These are phyloP conservation scores for Dendrocalamus latiflorus DNA, from an alignment of 202 grass and related monocot species.

Conservation along the genomic window DNA sequence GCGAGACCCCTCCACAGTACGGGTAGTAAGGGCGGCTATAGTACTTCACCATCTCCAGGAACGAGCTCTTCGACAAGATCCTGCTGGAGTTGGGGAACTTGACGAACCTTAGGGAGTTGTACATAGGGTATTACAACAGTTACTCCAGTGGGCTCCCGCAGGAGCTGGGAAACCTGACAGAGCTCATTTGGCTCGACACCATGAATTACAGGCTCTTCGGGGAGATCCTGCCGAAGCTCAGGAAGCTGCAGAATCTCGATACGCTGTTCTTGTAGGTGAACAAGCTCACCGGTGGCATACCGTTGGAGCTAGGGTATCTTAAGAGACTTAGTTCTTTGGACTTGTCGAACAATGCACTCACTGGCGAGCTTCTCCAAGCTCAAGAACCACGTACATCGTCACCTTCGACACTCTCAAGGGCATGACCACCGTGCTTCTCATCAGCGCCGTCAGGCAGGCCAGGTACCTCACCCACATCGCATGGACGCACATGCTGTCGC, in stretches of 20 bases:
- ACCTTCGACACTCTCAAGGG: conserved; percentile 94
- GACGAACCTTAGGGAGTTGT: conserved; percentile 67
- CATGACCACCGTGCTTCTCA: conserved; percentile 91
- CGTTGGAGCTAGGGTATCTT: conserved; percentile 53
- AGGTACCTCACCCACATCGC: conserved; percentile 90
- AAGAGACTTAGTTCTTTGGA: conserved; percentile 77
- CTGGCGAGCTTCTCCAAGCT: too few species aligned
- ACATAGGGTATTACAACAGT: conserved; percentile 89
- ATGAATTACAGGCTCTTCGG: conserved; percentile 87
- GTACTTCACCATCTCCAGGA: conserved; percentile 86
- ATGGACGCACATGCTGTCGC: conserved; percentile 76
- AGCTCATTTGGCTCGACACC: conserved; percentile 69
- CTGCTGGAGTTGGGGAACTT: conserved; percentile 75
- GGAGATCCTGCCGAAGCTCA: conserved; percentile 61
- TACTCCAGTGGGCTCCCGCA: conserved; percentile 61
- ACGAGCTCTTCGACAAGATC: conserved; percentile 71
- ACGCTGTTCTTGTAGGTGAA: conserved; percentile 95
- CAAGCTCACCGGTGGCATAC: conserved; percentile 54
- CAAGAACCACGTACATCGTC: conserved; percentile 77
- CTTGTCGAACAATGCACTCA: conserved; percentile 84
- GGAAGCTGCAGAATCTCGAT: conserved; percentile 66
- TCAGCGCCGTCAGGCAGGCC: conserved; percentile 78
- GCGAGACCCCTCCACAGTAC: conserved; percentile 71
- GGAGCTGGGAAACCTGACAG: conserved; percentile 75
- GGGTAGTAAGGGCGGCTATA: conserved; percentile 48